Base-by-base conservation (phyloP, 2,329 filamentous ascomycete species). In the Sporothrix inflata region DNA sequence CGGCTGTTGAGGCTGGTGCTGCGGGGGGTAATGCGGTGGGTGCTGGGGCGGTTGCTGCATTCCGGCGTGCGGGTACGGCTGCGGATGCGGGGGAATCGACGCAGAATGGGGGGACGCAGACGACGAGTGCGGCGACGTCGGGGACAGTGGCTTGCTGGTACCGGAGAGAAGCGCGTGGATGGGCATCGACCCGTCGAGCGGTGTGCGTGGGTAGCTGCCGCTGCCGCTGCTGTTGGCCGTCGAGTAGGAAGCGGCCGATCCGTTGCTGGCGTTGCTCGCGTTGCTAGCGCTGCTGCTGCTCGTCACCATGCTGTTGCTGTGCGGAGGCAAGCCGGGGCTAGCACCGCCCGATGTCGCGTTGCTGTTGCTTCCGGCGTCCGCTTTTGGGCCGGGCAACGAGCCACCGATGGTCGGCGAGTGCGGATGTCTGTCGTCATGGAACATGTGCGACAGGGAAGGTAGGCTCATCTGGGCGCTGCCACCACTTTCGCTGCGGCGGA, bases 171-270 rank as follows among this genome's bases (percentile, higher is more conserved):
- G 79, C 0, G 86, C 83, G 74, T 88, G 86, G 30, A 89, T 88
- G 1, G 87, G 86, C 12, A 89, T 75, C 0, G 85, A 81, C 0
- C 85, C 83, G 49, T 88, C 87, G 63, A 84, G 83, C 0, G 84
- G 82, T 4, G 84, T 84, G 55, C 86, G 81, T 1, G 83, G 81
- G n/a, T 78, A 78, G 30, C 78, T 77, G 27, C 51, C 68, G 24
- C 63, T 21, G 27, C n/a, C 57, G 27, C 38, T 51, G 65, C 65
- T 66, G 21, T 24, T 49, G n/a, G 42, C 40, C 7, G 60, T 45
- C 9, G 80, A 80, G 1, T 84, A 83, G 16, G 79, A 82, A 2
- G 79, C 77, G 2, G 85, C 84, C 1, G 81, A 65, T 80, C 53
- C 80, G 45, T 65, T 73, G 40, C 67, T 69, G 6, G 24, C 38